phyloP scores from a whole-genome alignment of 148 eudicot species.

The Fagopyrum tataricum region DNA sequence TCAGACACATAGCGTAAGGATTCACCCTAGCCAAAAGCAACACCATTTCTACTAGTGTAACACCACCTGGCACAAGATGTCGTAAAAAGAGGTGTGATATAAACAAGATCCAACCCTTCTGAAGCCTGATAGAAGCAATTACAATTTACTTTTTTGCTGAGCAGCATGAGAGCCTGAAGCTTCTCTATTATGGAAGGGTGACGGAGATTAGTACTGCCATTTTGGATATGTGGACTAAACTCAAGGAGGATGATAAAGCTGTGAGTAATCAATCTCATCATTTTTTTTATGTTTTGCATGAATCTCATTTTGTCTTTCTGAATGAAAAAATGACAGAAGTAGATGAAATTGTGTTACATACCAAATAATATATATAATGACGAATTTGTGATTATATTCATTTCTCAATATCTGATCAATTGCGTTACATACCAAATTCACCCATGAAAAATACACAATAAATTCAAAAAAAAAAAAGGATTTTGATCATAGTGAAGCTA shows the following conservation, averaged over 20 bases:
- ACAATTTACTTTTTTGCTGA: slow-evolving; percentile 92
- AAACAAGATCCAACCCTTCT: slow-evolving; percentile 85
- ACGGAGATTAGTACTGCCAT: slow-evolving; percentile 88
- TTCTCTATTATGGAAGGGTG: slow-evolving; percentile 66
- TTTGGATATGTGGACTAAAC: slow-evolving; percentile 77
- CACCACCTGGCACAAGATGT: slow-evolving; percentile 25
- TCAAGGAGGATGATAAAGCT: slow-evolving; percentile 52
- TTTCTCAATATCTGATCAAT: no score
- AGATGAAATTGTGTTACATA: no score
- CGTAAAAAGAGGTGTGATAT: slow-evolving; percentile 57
- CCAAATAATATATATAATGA: no score
- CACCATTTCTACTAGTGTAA: neutral
- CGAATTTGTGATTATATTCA: no score
- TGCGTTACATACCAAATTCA: no score
- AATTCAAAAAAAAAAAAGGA: no score
- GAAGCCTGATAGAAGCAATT: slow-evolving; percentile 89
- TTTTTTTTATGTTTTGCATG: neutral
- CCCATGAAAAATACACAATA: no score
- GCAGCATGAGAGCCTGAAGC: slow-evolving; percentile 79
- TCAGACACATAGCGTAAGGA: neutral
- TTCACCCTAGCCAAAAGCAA: neutral
- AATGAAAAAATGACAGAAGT: no score
- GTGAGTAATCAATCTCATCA: slow-evolving; percentile 30
- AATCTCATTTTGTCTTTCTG: no score
- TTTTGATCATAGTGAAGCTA: no score